Percentiles rank a stretch among this genome's conserved stretches.
These are phyloP conservation scores for Mentha longifolia DNA, from an alignment of 257 asterid species.

Conservation along the genomic window DNA sequence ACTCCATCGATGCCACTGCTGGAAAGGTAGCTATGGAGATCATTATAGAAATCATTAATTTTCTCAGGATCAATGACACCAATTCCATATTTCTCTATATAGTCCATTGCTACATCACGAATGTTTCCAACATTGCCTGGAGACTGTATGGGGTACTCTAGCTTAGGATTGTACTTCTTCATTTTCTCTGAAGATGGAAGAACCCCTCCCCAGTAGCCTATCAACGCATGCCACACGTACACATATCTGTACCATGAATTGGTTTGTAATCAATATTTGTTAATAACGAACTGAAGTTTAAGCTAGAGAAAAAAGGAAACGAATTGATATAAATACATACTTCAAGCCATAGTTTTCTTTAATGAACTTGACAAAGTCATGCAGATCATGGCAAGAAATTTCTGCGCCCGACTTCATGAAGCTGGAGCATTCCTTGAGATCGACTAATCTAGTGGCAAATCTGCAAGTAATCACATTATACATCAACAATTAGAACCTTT, in stretches of 20 bases:
- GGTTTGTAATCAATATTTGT: slow-evolving; percentile 14
- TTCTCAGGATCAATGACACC: slow-evolving; percentile 44
- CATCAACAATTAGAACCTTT: slow-evolving; percentile 11
- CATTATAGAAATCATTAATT: slow-evolving; percentile 40
- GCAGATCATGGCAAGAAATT: slow-evolving; percentile 39
- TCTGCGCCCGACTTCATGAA: slow-evolving; percentile 40
- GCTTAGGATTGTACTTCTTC: slow-evolving; percentile 44
- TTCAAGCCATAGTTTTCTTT: slow-evolving; percentile 43
- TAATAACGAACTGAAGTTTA: neutral
- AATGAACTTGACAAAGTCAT: slow-evolving; percentile 38
- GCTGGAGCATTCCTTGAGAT: slow-evolving; percentile 48
- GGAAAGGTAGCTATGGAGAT: slow-evolving; percentile 49
- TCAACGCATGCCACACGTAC: slow-evolving; percentile 50
- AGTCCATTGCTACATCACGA: slow-evolving; percentile 43
- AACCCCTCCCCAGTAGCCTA: slow-evolving; percentile 52
- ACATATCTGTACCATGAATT: slow-evolving; percentile 33
- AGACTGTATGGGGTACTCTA: slow-evolving; percentile 39
- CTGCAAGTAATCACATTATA: slow-evolving; percentile 30
- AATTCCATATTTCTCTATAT: slow-evolving; percentile 41
- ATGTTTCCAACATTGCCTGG: slow-evolving; percentile 41
- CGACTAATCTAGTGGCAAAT: slow-evolving; percentile 49
- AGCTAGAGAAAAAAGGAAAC: slow-evolving; percentile 2
- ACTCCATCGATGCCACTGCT: slow-evolving; percentile 40
- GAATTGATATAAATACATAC: slow-evolving; percentile 28
- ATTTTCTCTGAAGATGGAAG: slow-evolving; percentile 37